Conservation (phyloP, 2,329 filamentous ascomycete species). For the Aspergillus pseudoterreus region DNA sequence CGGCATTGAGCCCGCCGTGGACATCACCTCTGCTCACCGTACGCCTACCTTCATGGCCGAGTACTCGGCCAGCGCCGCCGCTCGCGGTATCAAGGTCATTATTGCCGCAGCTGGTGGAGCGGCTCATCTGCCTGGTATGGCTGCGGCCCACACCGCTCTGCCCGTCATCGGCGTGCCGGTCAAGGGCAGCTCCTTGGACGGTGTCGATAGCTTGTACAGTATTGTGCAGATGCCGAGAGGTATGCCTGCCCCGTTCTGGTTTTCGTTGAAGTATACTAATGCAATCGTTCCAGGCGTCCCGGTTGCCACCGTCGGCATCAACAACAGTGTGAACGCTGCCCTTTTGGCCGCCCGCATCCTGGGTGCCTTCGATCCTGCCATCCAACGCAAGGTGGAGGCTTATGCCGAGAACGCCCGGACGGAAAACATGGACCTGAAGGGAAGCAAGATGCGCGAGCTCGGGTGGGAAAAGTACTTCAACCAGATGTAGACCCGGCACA, state of each 20-base stretch:
- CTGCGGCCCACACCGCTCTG: constrained; percentile 65
- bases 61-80: constrained; percentile 61
- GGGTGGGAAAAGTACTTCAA: constrained; percentile 45
- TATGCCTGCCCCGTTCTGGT: constrained; percentile 26
- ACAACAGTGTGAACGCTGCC: constrained; percentile 75
- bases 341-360: constrained; percentile 68
- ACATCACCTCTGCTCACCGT: constrained; percentile 57
- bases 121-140: constrained; percentile 71
- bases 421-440: constrained; percentile 43
- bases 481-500: constrained; percentile 32
- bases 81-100: constrained; percentile 66
- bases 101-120: constrained; percentile 74
- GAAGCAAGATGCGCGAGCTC: constrained; percentile 39
- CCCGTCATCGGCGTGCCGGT: constrained; percentile 77
- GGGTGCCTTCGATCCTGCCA: constrained; percentile 46
- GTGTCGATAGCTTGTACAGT: constrained; percentile 65
- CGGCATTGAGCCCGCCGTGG: constrained; percentile 42
- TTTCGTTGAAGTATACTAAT: constrained; percentile 10
- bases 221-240: constrained; percentile 72
- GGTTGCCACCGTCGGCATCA: constrained; percentile 72
- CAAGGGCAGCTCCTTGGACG: constrained; percentile 69
- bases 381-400: constrained; percentile 41
- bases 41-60: constrained; percentile 68
- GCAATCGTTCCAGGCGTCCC: constrained; percentile 55
- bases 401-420: constrained; percentile 40